phyloP scores from a whole-genome alignment of 345 rosid species.

The Theobroma cacao region DNA sequence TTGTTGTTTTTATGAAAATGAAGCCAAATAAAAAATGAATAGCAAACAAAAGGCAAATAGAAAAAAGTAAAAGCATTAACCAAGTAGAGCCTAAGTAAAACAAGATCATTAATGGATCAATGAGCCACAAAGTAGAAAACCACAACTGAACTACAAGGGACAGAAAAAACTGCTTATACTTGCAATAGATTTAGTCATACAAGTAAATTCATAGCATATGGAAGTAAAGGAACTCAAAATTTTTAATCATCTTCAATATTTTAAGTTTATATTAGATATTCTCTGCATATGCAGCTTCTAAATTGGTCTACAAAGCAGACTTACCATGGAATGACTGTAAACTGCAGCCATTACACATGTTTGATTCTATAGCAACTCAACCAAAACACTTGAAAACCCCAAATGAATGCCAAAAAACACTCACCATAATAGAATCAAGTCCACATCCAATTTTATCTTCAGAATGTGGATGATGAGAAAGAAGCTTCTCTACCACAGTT shows the following conservation, averaged over 20 bases:
- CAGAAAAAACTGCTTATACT: not conserved
- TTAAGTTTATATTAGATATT: not conserved
- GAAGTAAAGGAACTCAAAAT: not conserved
- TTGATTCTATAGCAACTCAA: not conserved
- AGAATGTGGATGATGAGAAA: conserved; percentile 64
- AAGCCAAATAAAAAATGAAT: too few relatives aligned
- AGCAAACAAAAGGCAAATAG: too few relatives aligned
- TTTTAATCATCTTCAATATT: not conserved
- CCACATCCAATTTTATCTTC: conserved; percentile 88
- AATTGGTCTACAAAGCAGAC: not conserved
- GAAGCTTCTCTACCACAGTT: conserved; percentile 62
- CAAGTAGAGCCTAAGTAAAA: too few relatives aligned
- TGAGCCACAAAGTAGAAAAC: not conserved
- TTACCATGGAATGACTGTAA: not conserved
- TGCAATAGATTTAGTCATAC: not conserved
- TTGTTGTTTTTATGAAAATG: too few relatives aligned
- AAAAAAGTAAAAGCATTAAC: too few relatives aligned
- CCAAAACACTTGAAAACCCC: not conserved
- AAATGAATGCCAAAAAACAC: conserved; percentile 2
- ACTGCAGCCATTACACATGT: not conserved
- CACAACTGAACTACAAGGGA: not conserved
- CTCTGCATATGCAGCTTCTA: not conserved
- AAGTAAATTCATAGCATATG: not conserved
- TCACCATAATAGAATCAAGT: conserved; percentile 72
- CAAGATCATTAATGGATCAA: not conserved